A percentile compares a stretch with the other conserved stretches of the same genome.
Conservation (phyloP, 1,139 yeast species). For the Pneumocystis murina region DNA sequence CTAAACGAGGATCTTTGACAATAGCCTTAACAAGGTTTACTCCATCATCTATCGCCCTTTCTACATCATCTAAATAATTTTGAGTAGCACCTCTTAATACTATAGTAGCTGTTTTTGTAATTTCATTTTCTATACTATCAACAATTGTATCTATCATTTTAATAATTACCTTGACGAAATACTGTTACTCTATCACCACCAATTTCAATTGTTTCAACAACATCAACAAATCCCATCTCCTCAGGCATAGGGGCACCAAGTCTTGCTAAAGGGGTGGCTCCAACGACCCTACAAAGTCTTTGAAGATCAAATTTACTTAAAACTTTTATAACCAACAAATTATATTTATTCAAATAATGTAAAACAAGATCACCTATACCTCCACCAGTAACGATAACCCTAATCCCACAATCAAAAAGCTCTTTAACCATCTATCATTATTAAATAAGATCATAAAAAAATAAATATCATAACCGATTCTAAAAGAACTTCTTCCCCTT, state of each 20-base stretch:
- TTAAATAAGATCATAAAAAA: background rate
- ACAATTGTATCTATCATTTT: constrained; percentile 3
- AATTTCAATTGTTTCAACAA: constrained; percentile 81
- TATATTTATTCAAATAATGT: constrained; percentile 79
- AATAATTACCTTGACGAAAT: constrained; percentile 56
- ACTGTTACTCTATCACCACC: constrained; percentile 97
- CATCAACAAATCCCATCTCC: constrained; percentile 77
- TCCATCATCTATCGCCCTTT: constrained; percentile 95
- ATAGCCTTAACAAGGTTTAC: constrained; percentile 84
- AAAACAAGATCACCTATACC: constrained; percentile 85
- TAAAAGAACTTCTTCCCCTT: constrained; percentile 90
- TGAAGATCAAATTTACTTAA: constrained; percentile 89
- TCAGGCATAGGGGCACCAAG: constrained; percentile 93
- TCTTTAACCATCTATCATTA: constrained; percentile 47
- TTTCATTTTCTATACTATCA: constrained; percentile 21
- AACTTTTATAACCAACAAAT: constrained; percentile 70
- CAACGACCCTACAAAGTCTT: constrained; percentile 89
- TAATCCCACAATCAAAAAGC: constrained; percentile 68
- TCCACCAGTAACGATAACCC: constrained; percentile 83
- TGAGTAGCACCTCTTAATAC: constrained; percentile 96
- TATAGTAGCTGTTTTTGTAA: constrained; percentile 76
- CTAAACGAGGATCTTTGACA: constrained; percentile 58
- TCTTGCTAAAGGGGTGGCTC: constrained; percentile 91
- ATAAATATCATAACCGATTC: constrained; percentile 32
- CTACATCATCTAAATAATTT: constrained; percentile 81